phyloP scores from a whole-genome alignment of 2,329 filamentous ascomycete species.

The Mycosphaerella sp. region DNA sequence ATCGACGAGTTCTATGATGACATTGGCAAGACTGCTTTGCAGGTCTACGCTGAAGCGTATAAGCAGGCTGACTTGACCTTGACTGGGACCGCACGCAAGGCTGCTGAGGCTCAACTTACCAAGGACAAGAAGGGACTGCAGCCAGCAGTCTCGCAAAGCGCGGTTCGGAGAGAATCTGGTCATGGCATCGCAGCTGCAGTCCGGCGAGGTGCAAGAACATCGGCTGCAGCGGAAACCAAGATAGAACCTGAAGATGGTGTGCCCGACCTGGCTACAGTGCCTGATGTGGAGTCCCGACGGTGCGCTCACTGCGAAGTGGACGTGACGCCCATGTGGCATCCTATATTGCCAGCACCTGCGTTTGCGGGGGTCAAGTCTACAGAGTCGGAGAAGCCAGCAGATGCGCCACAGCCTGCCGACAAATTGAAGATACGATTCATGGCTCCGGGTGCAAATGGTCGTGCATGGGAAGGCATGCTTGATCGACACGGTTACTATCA shows the following conservation, averaged over 20 bases:
- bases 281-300: slow-evolving; percentile 32
- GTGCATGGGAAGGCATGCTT: slow-evolving; percentile 30
- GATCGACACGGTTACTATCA: slow-evolving; percentile 18
- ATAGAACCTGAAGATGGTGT: slow-evolving; percentile 26
- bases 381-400: slow-evolving; percentile 1
- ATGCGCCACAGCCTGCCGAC: slow-evolving; percentile 11
- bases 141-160: slow-evolving; percentile 25
- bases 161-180: slow-evolving; percentile 39
- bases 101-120: slow-evolving; percentile 63
- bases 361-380: slow-evolving; percentile 11
- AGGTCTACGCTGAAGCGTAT: slow-evolving; percentile 80
- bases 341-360: slow-evolving; percentile 14
- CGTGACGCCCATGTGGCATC: slow-evolving; percentile 59
- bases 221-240: slow-evolving; percentile 28
- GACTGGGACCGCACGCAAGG: slow-evolving; percentile 89
- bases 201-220: slow-evolving; percentile 32
- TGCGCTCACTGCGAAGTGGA: slow-evolving; percentile 52
- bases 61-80: slow-evolving; percentile 90
- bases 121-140: slow-evolving; percentile 45
- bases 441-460: slow-evolving; percentile 27
- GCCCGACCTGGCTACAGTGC: slow-evolving; percentile 24
- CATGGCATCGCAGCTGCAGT: slow-evolving; percentile 30
- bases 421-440: slow-evolving; percentile 26
- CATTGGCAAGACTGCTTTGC: slow-evolving; percentile 69
- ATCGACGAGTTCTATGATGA: slow-evolving; percentile 72